Evolutionary conservation across 2,329 filamentous ascomycete genomes (phyloP).

Genomic region (Neopestalotiopsis clavispora): DNA sequence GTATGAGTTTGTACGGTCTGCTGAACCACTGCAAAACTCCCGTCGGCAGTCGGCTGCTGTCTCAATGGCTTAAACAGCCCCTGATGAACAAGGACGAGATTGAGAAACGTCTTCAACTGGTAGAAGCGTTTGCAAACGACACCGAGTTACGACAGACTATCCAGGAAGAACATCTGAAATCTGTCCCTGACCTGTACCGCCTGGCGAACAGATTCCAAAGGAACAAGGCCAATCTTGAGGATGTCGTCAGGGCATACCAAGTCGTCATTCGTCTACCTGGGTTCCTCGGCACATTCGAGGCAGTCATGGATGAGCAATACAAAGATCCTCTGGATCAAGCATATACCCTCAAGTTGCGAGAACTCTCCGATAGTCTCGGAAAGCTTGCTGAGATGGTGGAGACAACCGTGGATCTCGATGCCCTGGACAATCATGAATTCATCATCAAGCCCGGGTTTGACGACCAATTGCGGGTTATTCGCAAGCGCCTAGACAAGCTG

Average conservation of each 20-base stretch:
- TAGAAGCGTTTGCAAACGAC: constrained; percentile 92
- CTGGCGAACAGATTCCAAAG: constrained; percentile 94
- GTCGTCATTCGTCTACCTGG: constrained; percentile 90
- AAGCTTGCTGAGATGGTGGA: constrained; percentile 98
- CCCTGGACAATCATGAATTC: constrained; percentile 95
- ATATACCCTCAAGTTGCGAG: constrained; percentile 83
- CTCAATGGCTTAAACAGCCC: constrained; percentile 98
- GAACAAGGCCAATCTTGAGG: constrained; percentile 87
- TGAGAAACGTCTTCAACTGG: constrained; percentile 87
- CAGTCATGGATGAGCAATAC: constrained; percentile 94
- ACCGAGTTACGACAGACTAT: constrained; percentile 93
- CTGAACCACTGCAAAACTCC: constrained; percentile 98
- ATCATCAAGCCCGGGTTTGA: constrained; percentile 99
- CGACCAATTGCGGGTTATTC: constrained; percentile 83
- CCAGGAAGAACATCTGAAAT: constrained; percentile 93
- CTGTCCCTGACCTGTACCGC: constrained; percentile 92
- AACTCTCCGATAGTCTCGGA: constrained; percentile 77
- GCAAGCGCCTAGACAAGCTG: constrained; percentile 86
- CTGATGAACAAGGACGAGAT: constrained; percentile 91
- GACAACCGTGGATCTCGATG: constrained; percentile 94
- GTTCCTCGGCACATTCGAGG: constrained; percentile 86
- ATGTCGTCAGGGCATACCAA: constrained; percentile 95
- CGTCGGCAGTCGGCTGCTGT: constrained; percentile 84
- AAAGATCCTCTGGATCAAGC: constrained; percentile 83
- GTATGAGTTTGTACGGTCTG: constrained; percentile 93